These are phyloP conservation scores for Amoebophrya sp. DNA, from an alignment of 169 alveolate species.

Conservation along the genomic window DNA sequence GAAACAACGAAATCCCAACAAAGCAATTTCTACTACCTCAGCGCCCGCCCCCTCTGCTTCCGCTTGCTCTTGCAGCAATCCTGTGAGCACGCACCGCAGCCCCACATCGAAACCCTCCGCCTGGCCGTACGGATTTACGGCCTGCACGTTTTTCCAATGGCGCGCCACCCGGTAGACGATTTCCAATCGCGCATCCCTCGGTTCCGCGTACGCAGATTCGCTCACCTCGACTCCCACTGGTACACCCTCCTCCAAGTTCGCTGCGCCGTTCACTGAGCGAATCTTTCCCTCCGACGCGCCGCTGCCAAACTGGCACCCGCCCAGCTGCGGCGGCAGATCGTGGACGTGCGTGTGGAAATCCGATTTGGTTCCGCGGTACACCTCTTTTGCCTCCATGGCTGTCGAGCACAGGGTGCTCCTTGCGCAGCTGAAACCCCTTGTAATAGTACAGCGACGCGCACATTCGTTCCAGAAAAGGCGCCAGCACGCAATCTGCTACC, in stretches of 20 bases:
- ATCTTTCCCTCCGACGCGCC: not conserved
- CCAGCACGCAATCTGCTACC: not conserved
- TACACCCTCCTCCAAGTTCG: not conserved
- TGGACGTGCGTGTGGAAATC: slow-evolving; percentile 2
- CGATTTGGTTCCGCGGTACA: not conserved
- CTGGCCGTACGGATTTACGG: not conserved
- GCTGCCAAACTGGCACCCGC: too few relatives aligned
- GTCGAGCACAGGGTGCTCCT: not conserved
- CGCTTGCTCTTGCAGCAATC: not conserved
- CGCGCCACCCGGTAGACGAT: not conserved
- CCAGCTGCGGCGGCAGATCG: slow-evolving; percentile 1
- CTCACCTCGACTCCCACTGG: not conserved
- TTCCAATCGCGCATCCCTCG: not conserved
- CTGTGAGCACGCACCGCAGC: not conserved
- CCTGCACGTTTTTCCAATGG: not conserved
- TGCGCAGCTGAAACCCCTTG: not conserved
- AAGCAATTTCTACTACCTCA: not conserved
- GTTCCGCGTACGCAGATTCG: not conserved
- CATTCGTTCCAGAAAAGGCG: not conserved
- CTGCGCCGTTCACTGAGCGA: not conserved
- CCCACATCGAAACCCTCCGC: not conserved
- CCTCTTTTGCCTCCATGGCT: not conserved
- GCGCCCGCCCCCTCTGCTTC: not conserved
- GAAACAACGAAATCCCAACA: too few relatives aligned
- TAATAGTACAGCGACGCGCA: not conserved